Conservation (phyloP, 768 basidiomycete species). For the Mycena vulgaris region DNA sequence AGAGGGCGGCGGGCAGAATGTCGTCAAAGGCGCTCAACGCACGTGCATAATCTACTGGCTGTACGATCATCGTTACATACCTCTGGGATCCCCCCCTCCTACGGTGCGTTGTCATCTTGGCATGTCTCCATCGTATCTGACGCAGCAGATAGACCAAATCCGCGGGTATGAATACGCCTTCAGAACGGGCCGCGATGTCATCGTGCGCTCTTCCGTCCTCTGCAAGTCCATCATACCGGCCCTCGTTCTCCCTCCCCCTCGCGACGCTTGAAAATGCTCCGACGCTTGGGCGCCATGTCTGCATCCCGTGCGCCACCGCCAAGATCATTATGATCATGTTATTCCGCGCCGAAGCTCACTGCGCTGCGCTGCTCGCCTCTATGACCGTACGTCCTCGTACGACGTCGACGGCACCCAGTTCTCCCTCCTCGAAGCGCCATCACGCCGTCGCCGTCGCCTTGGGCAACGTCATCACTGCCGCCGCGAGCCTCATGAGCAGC, state of each 20-base stretch:
- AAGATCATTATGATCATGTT: conserved; percentile 2
- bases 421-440: neutral
- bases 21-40: conserved; percentile 17
- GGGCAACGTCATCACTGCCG: too few relatives aligned
- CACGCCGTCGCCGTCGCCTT: too few relatives aligned
- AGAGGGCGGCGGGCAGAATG: conserved; percentile 1
- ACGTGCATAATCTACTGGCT: neutral
- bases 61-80: conserved; percentile 4
- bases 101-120: neutral
- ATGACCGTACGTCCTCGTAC: too few relatives aligned
- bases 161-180: conserved; percentile 23
- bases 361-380: neutral
- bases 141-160: conserved; percentile 3
- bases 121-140: neutral
- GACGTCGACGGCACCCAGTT: conserved; percentile 7
- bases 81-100: neutral
- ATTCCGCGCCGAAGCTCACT: neutral
- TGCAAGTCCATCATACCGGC: neutral
- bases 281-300: conserved; percentile 10
- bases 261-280: conserved; percentile 14
- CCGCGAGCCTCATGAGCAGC: too few relatives aligned
- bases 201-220: neutral
- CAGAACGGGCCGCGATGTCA: conserved; percentile 12
- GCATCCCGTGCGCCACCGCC: neutral
- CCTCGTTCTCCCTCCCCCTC: conserved; percentile 2